Evolutionary conservation across 2,329 filamentous ascomycete genomes (phyloP), one percentile per base, ranked within the genome.

Genomic region (Alternaria infectoria): DNA sequence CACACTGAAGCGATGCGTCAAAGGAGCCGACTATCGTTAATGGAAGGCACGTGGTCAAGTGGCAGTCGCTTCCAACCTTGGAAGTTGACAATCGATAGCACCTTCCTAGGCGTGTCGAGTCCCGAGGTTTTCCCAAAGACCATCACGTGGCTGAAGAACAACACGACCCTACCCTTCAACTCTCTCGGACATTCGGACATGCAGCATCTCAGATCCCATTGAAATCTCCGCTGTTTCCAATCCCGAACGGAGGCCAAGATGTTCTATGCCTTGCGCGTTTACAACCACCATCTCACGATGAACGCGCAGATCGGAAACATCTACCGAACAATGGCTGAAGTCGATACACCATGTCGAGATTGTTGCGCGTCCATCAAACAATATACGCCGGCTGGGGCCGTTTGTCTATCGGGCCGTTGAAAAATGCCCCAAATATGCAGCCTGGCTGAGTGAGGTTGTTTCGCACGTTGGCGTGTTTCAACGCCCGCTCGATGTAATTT

Each of bases 401-500:
- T 13, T 52, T 30, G 12, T 23, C 49, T 40, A 54, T 59, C 49
- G 57, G 49, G 32, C 57, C 57, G 52, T 46, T 46, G 44, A 2
- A 10, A 47, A 62, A 43, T 40, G 40, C 40, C 59, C 55, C 17
- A 62, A 54, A 59, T 59, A 58, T 17, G 36, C 47, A 46, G 21
- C 10, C 17, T 44, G 28, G 19, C 15, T 44, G 19, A 12, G 26
- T 15, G 49, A 17, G 15, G 10, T 26, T 47, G 54, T 59, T 59
- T 58, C 47, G 44, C 30, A 30, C 55, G 9, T n/a, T 30, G 23
- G 43, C 43, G 21, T 44, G 59, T 62, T 62, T 59, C 47, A 58
- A 54, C 23, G 55, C 47, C 59, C 59, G 54, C 59, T 32, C 45
- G 11, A 44, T 25, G 56, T 44, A 58, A 58, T 58, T 13, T 52